A percentile compares a stretch with the other conserved stretches of the same genome.
These are phyloP conservation scores for Suhomyces guaymorum DNA, from an alignment of 1,139 yeast genomes.

Conservation along the genomic window DNA sequence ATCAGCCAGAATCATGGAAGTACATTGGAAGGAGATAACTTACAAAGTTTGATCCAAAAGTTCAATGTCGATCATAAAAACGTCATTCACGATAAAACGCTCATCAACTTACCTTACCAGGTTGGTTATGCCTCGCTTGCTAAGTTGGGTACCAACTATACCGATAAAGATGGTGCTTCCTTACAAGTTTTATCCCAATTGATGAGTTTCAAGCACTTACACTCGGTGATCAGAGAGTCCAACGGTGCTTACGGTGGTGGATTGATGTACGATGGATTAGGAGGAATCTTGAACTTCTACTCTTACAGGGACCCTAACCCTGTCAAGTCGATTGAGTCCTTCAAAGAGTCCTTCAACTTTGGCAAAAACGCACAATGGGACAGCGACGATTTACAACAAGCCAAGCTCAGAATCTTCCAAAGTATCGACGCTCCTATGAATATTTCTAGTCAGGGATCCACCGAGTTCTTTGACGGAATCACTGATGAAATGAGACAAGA, in stretches of 20 bases:
- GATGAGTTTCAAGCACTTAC: conserved; percentile 79
- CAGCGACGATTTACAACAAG: conserved; percentile 75
- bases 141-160: conserved; percentile 65
- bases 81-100: conserved; percentile 28
- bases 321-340: conserved; percentile 61
- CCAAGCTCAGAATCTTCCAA: conserved; percentile 88
- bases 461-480: conserved; percentile 65
- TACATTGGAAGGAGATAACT: conserved; percentile 6
- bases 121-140: conserved; percentile 82
- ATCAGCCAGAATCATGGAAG: background rate
- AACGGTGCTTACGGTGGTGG: conserved; percentile 99
- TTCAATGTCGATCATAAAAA: conserved; percentile 16
- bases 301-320: conserved; percentile 96
- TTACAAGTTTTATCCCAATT: conserved; percentile 81
- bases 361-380: conserved; percentile 56
- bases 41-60: conserved; percentile 8
- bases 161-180: conserved; percentile 76
- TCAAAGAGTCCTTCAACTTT: conserved; percentile 56
- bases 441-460: conserved; percentile 74
- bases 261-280: conserved; percentile 75
- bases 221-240: conserved; percentile 87
- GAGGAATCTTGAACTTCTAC: conserved; percentile 78
- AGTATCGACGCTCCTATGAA: conserved; percentile 87
- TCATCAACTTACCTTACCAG: conserved; percentile 80
- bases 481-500: conserved; percentile 79